Base-by-base conservation (phyloP, 1,284 basidiomycete species). In the Anthracocystis walkeri region DNA sequence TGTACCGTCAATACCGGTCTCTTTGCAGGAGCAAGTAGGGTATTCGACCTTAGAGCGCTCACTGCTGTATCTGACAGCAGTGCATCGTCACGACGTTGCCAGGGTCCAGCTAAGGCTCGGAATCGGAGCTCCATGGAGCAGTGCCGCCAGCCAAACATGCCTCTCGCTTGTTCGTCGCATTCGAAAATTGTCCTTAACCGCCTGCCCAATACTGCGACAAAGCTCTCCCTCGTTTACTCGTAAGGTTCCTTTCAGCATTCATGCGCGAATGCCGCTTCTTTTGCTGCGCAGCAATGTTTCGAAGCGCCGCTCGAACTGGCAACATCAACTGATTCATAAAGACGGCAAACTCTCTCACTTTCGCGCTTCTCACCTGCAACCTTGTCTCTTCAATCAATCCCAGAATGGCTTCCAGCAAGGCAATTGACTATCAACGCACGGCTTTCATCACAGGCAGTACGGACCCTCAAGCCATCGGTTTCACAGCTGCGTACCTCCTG, bases 391-490 rank as follows among this genome's bases (percentile, higher is more conserved):
- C n/a, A n/a, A n/a, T 23, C 20, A 8, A 29, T 29, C 8, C 29
- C 42, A 25, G 5, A 12, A 45, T 45, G 44, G 12, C 23, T 25
- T 45, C 21, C 7, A 41, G 18, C 35, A 21, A 52, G 21, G 11
- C 35, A 18, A 18, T 21, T 14, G 11, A 10, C 14, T 10, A 18
- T 7, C 18, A n/a, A 21, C 55, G 45, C 33, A 57, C 61, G 2
- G 64, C 23, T 6, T 44, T 66, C 21, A 42, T 66, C 51, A 66
- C 64, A 11, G 64, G 64, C 10, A 55, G 52, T 40, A 55, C 51
- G 7, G 57, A 62, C 29, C 45, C 60, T 4, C 33, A 42, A 35
- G 52, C 58, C 10, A 53, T 66, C 8, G 64, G 64, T 4, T 66
- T 66, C 46, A 57, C 52, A 1, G 64, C 60, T 21, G 64, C 64